Evolutionary conservation across 2,329 filamentous ascomycete genomes (phyloP), one percentile per base, ranked within the genome.

Genomic region (Cladosporium halotolerans): DNA sequence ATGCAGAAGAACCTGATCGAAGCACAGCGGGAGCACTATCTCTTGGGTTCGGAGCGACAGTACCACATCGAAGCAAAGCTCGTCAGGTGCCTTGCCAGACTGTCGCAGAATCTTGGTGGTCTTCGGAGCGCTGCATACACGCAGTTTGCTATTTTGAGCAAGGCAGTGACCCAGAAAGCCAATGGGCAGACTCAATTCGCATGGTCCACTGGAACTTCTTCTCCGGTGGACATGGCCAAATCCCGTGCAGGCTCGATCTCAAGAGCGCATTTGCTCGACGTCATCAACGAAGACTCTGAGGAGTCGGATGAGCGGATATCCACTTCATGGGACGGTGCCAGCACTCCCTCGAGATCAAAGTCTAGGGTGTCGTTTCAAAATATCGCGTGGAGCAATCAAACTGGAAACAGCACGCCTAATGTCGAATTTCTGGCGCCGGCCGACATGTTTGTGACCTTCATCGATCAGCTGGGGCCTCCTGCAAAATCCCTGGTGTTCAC

Each of bases 401-500:
- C 55, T 32, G 23, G 39, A 1, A 51, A 51, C 16, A 52, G 46
- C 36, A 55, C 57, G 3, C 34, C 57, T 3, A 50, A 41, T 6
- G 38, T 36, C n/a, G 48, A 51, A 14, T 11, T 51, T 2, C 5
- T 53, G 7, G 44, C 52, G 9, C 83, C 91, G 0, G 82, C 86
- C 0, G 89, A 96, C 55, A 95, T 97, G 59, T 97, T 97, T 66
- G 84, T 89, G 9, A 78, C 91, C 4, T 99, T 97, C 69, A 96
- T 99, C 55, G 77, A 80, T 16, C 83, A 93, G 60, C 76, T 99
- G 18, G 93, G 93, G 0, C 93, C 93, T 1, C 93, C 92, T 0
- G 95, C 96, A 84, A 95, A 96, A 69, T 96, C 92, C 0, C 74
- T 99, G n/a, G 89, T 89, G 2, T 93, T 87, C 62, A 97, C 93